A percentile compares a stretch with the other conserved stretches of the same genome.
phyloP scores from a whole-genome alignment of 257 asterid genomes.

The Perilla frutescens region DNA sequence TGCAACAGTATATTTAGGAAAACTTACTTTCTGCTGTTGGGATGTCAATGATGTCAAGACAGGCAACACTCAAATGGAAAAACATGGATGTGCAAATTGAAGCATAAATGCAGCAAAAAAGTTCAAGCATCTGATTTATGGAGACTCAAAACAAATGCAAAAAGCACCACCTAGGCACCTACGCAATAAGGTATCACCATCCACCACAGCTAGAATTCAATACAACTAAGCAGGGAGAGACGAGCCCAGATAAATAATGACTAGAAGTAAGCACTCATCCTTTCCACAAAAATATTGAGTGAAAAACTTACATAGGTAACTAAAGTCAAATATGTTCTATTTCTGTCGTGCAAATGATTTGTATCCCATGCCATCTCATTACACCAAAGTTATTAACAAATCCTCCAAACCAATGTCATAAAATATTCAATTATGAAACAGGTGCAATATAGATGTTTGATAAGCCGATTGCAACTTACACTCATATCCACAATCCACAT shows the following conservation, averaged over 20 bases:
- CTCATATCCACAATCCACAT: conserved; percentile 18
- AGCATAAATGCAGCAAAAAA: conserved; percentile 8
- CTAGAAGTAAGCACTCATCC: neutral
- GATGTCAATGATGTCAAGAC: neutral
- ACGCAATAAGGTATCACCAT: neutral
- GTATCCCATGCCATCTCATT: conserved; percentile 1
- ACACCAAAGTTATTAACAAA: conserved; percentile 12
- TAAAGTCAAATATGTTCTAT: neutral
- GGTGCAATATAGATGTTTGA: conserved; percentile 1
- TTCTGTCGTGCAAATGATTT: conserved; percentile 4
- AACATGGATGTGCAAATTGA: neutral
- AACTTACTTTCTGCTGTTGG: conserved; percentile 5
- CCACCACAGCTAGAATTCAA: neutral
- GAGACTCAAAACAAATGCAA: conserved; percentile 6
- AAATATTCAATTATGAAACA: conserved; percentile 23
- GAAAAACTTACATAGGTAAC: neutral
- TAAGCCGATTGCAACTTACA: conserved; percentile 18
- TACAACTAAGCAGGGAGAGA: neutral
- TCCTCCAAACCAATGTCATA: neutral
- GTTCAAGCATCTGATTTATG: neutral
- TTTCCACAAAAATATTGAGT: neutral
- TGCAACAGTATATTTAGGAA: neutral
- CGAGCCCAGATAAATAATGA: neutral
- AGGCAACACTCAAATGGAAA: neutral
- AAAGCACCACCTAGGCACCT: conserved; percentile 4